Evolutionary conservation across 176 grass and related monocot genomes (phyloP), one percentile per base, ranked within the genome.

Genomic region (Raddia distichophylla): DNA sequence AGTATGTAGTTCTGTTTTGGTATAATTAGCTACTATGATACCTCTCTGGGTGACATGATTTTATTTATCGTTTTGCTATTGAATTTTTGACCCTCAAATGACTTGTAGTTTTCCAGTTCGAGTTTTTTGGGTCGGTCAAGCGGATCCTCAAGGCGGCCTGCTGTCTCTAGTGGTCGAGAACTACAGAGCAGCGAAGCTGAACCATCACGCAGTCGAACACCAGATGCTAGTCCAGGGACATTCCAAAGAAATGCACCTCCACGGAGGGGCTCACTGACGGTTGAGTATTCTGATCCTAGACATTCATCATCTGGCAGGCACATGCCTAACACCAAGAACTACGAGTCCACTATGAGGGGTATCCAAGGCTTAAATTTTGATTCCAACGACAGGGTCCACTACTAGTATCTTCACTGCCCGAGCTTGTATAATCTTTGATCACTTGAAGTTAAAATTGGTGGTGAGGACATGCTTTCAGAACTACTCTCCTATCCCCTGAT

Each of bases 91-190:
- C 75, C 57, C 33, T 82, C 65, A 85, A 86, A 71, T 86, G 82
- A 75, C 71, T 43, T 91, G 77, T 87, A 97, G 94, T 91, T 94
- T 47, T 86, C 91, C 85, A 92, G 94, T 87, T 97, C 87, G 18
- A 73, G 79, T 60, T 86, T 86, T 81, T 84, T 88, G 91, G 89
- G 87, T 67, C 80, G 85, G 51, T 82, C 94, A 88, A 89, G 91
- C 49, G 87, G 89, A 77, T 97, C 91, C 48, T 94, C 81, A 86
- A 97, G 91, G 76, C 82, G 76, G 44, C 89, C 91, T 92, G 91
- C 55, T 94, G 87, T 84, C 83, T 92, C 91, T 94, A 89, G 82
- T 55, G 78, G 82, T 82, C 69, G 63, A 66, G 82, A 88, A 22
- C 69, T 69, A 40, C 55, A 35, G 48, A 82, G 44, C 6, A 71